These are phyloP conservation scores for Berkeleyomyces rouxiae DNA, from an alignment of 2,329 filamentous ascomycete genomes.

Conservation along the genomic window DNA sequence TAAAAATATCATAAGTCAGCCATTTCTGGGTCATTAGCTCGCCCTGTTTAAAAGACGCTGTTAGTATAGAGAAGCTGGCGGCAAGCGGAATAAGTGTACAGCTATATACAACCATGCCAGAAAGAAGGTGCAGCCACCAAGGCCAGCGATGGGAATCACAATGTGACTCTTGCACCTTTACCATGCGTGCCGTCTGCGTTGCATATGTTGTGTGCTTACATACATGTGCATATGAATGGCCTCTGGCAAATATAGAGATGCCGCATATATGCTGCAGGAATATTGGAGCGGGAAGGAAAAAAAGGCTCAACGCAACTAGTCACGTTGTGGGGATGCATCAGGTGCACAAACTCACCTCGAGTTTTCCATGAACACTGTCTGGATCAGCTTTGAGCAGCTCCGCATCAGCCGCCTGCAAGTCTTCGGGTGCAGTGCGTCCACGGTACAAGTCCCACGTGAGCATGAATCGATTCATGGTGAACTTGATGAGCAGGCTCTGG, in stretches of 20 bases:
- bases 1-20: background rate
- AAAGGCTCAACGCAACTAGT: background rate
- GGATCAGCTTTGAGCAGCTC: background rate
- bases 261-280: background rate
- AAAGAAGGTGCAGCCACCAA: background rate
- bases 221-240: background rate
- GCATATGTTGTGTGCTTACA: background rate
- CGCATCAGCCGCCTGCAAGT: background rate
- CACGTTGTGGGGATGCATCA: background rate
- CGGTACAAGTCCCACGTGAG: constrained; percentile 26
- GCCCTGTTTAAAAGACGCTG: background rate
- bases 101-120: background rate
- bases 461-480: constrained; percentile 24
- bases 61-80: background rate
- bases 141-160: too few species aligned
- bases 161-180: background rate
- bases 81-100: background rate
- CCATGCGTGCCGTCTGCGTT: background rate
- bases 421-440: constrained; percentile 15
- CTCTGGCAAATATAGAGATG: background rate
- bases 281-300: background rate
- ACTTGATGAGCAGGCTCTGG: constrained; percentile 5
- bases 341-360: background rate
- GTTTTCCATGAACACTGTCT: background rate
- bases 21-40: background rate